Percentiles rank a stretch among this genome's conserved stretches.
phyloP scores from a whole-genome alignment of 352 stramenopile genomes.

The Phytophthora palmivora region DNA sequence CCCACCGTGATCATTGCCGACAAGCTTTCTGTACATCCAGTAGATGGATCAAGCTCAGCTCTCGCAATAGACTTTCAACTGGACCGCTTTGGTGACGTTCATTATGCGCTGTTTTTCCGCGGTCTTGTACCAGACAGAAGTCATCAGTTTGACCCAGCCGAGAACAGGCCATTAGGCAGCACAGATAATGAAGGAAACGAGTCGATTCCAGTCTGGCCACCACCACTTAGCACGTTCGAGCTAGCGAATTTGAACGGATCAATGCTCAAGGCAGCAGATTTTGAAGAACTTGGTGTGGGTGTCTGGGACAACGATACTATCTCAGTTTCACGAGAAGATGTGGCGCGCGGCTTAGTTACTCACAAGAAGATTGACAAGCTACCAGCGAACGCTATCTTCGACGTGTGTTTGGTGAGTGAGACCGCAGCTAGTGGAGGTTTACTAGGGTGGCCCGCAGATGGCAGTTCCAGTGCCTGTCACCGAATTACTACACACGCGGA shows the following conservation, averaged over 20 bases:
- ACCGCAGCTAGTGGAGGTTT: constrained; percentile 73
- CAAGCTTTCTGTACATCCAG: constrained; percentile 45
- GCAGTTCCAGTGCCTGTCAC: constrained; percentile 45
- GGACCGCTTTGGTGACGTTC: constrained; percentile 69
- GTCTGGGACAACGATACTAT: constrained; percentile 85
- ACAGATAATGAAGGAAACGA: constrained; percentile 17
- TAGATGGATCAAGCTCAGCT: constrained; percentile 49
- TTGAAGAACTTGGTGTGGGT: constrained; percentile 65
- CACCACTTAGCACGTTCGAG: constrained; percentile 52
- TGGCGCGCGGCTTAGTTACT: constrained; percentile 48
- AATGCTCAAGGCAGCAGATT: constrained; percentile 55
- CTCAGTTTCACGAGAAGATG: constrained; percentile 72
- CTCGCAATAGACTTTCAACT: constrained; percentile 65
- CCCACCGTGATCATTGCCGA: constrained; percentile 49
- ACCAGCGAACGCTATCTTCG: constrained; percentile 69
- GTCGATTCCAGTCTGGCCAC: constrained; percentile 50
- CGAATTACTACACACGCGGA: constrained; percentile 72
- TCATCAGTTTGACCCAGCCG: constrained; percentile 9
- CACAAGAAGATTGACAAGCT: constrained; percentile 75
- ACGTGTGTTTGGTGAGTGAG: constrained; percentile 78
- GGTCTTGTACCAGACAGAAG: constrained; percentile 51
- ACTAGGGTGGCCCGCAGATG: constrained; percentile 51
- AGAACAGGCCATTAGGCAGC: neutral
- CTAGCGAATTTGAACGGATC: constrained; percentile 49
- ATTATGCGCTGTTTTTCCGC: constrained; percentile 82